Conservation (phyloP, 257 asterid species). For the Solanum chmielewskii region DNA sequence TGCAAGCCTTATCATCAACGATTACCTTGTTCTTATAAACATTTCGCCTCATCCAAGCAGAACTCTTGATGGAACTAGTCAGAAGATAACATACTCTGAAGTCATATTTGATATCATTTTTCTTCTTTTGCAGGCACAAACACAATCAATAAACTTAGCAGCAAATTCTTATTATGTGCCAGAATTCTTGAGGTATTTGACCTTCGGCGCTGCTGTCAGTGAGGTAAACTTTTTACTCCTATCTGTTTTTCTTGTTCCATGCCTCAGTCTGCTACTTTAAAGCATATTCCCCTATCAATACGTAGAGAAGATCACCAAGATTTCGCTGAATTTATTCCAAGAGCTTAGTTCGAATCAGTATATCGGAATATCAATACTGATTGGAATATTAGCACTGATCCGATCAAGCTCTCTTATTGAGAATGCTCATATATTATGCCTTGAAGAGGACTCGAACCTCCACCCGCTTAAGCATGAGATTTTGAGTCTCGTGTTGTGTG, state of each 20-base stretch:
- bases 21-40: not conserved
- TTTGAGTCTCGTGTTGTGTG: not conserved
- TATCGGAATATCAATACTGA: not conserved
- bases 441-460: not conserved
- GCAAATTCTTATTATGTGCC: slow-evolving; percentile 51
- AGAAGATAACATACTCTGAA: not conserved
- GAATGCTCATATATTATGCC: not conserved
- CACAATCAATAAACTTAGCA: slow-evolving; percentile 31
- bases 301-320: no score
- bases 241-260: not conserved
- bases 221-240: slow-evolving; percentile 34
- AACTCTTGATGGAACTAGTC: not conserved
- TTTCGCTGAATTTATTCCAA: not conserved
- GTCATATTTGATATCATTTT: not conserved
- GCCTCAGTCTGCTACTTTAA: not conserved
- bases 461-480: not conserved
- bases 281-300: not conserved
- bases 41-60: not conserved
- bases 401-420: not conserved
- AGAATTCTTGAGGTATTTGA: slow-evolving; percentile 28
- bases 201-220: slow-evolving; percentile 61
- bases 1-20: not conserved
- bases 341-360: not conserved
- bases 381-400: not conserved
- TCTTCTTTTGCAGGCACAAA: slow-evolving; percentile 36